Percentiles rank a stretch among this genome's conserved stretches.
Conservation (phyloP, 768 basidiomycete species). For the Postia placenta region DNA sequence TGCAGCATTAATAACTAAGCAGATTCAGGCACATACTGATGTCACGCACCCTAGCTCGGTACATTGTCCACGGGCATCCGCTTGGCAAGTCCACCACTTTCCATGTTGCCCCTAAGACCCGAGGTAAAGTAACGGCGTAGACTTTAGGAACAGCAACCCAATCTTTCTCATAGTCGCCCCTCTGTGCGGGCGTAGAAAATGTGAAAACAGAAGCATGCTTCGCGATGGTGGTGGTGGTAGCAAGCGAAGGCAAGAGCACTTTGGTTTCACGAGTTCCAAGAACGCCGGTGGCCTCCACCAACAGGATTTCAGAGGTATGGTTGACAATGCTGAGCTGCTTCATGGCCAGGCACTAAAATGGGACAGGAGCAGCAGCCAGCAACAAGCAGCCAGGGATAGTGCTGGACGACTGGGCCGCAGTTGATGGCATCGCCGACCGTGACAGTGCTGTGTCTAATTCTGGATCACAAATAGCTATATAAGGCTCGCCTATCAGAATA, state of each 20-base stretch:
- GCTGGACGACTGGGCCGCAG: no score
- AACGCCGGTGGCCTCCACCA: slow-evolving; percentile 9
- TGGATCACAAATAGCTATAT: no score
- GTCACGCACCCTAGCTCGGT: slow-evolving; percentile 41
- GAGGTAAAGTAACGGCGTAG: slow-evolving; percentile 17
- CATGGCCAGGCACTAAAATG: no score
- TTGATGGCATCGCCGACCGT: no score
- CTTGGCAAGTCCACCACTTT: slow-evolving; percentile 33
- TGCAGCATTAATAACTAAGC: not conserved
- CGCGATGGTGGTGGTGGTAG: slow-evolving; percentile 8
- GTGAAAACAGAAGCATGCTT: slow-evolving; percentile 4
- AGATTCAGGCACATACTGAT: slow-evolving; percentile 32
- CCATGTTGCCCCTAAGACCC: slow-evolving; percentile 36
- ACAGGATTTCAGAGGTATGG: slow-evolving; percentile 26
- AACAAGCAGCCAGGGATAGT: no score
- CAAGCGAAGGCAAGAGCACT: slow-evolving; percentile 9
- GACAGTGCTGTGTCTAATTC: no score
- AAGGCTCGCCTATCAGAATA: no score
- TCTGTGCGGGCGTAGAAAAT: slow-evolving; percentile 5
- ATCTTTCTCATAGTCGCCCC: slow-evolving; percentile 15
- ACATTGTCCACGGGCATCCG: slow-evolving; percentile 54
- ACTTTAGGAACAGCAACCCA: slow-evolving; percentile 10
- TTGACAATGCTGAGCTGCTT: slow-evolving; percentile 30
- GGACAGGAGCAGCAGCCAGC: no score
- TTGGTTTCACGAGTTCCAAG: not conserved